Evolutionary conservation across 1,284 basidiomycete species (phyloP), one percentile per base, ranked within the genome.

Genomic region (Bjerkandera adusta): DNA sequence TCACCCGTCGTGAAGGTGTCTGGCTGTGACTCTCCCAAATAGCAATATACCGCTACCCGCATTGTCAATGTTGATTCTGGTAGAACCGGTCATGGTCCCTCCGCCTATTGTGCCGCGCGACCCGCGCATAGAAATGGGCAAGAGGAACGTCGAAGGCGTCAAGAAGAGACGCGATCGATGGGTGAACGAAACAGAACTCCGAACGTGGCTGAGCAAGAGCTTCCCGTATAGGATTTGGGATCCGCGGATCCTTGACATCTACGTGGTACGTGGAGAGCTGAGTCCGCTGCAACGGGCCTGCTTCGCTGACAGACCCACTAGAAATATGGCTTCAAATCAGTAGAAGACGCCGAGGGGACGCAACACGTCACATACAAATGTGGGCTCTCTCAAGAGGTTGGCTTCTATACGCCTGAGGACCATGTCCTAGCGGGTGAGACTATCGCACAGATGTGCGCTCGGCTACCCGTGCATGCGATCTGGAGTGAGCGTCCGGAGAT

Each of bases 161-260:
- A 34, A 43, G 20, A 18, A 21, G 10, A 32, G 35, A 8, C 26
- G 33, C 7, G 35, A 45, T 16, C 3, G 4, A 8, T 45, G 37
- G 37, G 16, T 21, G 5, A 27, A 27, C 10, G 12, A 15, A 21
- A 33, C 24, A 4, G 20, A 29, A 2, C 11, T 43, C 5, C 47
- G 30, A 8, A 16, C 22, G 27, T 34, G 33, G 43, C 26, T 48
- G 36, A 27, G 16, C 10, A 42, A 27, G 24, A 24, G 42, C 18
- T 34, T 38, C 18, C 43, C 43, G 13, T 45, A 44, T 37, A 48
- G 43, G 43, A 41, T 43, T 15, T 52, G 50, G 50, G 42, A 52
- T 26, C 25, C 37, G 5, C 36, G 47, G 13, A 38, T 52, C 10
- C 26, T 49, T 13, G 47, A 49, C 16, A 35, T 44, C 15, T 48